Conservation (phyloP, 163 green algal species). For the Volvox carteri region DNA sequence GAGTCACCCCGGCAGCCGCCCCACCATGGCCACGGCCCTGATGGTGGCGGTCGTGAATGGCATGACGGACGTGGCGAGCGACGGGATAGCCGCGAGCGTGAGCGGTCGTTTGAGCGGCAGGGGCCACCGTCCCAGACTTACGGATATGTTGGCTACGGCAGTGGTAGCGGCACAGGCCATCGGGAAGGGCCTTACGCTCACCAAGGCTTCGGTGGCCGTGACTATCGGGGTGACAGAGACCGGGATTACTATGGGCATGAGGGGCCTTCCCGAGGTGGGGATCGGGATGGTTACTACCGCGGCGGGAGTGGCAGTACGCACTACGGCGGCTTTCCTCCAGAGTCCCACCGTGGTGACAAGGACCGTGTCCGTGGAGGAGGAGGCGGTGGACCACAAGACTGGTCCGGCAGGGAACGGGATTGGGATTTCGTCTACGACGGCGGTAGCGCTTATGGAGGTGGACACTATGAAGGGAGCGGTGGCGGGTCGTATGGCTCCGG, state of each 20-base stretch:
- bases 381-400: background rate
- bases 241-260: background rate
- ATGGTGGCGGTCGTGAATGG: background rate
- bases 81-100: conserved; percentile 16
- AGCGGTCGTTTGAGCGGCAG: conserved; percentile 16
- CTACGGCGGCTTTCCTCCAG: background rate
- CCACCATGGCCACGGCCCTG: background rate
- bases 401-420: conserved; percentile 8
- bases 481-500: background rate
- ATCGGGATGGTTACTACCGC: conserved; percentile 4
- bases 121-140: background rate
- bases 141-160: conserved; percentile 2
- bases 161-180: background rate
- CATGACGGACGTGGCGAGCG: background rate
- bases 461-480: background rate
- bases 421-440: conserved; percentile 16
- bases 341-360: background rate
- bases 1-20: conserved; percentile 2
- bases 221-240: conserved; percentile 5
- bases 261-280: background rate
- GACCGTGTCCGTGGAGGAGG: background rate
- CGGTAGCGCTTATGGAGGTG: background rate
- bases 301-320: background rate
- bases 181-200: conserved; percentile 13
- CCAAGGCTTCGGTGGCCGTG: background rate